Base-by-base conservation (phyloP, 805 yeast genomes). In the Tetrapisispora arboricola region DNA sequence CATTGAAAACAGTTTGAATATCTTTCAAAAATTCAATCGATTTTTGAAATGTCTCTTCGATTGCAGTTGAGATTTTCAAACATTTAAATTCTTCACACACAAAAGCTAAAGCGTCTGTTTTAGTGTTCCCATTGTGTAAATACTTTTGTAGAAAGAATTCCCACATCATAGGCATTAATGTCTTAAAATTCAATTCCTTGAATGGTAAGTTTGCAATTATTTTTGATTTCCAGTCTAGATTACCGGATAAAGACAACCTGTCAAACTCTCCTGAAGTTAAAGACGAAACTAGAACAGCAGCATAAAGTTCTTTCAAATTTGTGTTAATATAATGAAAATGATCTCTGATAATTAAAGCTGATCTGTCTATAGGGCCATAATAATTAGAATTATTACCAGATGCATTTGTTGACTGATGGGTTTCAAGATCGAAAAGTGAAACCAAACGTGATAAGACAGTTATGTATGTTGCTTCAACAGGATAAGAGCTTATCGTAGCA, bases 281-380 rank as follows among this genome's bases (percentile, higher is more conserved):
- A 39, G 71, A 67, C 17, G 78, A 75, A 53, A 68, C 72, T 43
- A 68, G 52, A 38, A 67, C 70, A 36, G 68, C 67, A 48, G 76
- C 81, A 22, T 76, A 55, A n/a, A 78, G 60, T 47, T 76, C 78
- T 44, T 75, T 70, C 21, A 77, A 55, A 32, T 68, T 69, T 18
- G 60, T 62, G 24, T 70, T 70, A 36, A 81, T 58, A 36, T 72
- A 72, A 41, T 76, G 70, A 36, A 81, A 57, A 42, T 76, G 75
- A 16, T 86, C 78, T 53, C 87, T 72, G 57, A 80, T 82, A 33
- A 76, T 72, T 37, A 84, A 65, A 27, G 84, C 64, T 29, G 75
- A 71, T 48, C 80, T 73, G 15, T 85, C 82, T 26, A 85, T 67
- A 12, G 86, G 87, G 2, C 88, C 88, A 34, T 72, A 71, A 61